These are phyloP conservation scores for Boletus huronensis DNA, from an alignment of 768 basidiomycete genomes.

Conservation along the genomic window DNA sequence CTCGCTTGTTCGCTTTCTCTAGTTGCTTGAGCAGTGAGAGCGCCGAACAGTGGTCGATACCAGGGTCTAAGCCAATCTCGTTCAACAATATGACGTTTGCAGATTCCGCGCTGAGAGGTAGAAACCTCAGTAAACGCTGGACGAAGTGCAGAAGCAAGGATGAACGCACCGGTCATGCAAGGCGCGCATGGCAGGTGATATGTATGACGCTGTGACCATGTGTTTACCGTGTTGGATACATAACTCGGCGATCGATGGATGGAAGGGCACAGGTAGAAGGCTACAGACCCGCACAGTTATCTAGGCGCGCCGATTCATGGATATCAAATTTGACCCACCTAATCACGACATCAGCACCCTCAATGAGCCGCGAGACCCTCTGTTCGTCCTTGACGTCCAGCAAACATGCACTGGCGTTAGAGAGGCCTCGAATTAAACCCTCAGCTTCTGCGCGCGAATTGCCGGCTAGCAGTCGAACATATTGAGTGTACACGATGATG, in stretches of 20 bases:
- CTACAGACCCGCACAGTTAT: constrained; percentile 36
- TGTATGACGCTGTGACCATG: constrained; percentile 89
- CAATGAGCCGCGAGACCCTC: constrained; percentile 50
- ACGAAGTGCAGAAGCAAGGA: not conserved
- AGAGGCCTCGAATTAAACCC: constrained; percentile 38
- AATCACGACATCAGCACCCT: constrained; percentile 72
- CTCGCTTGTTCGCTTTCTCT: constrained; percentile 46
- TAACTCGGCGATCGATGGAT: constrained; percentile 63
- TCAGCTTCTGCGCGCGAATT: constrained; percentile 63
- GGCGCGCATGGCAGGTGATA: constrained; percentile 69
- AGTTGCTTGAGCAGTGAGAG: constrained; percentile 61
- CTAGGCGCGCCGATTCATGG: not conserved
- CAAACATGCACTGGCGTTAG: constrained; percentile 51
- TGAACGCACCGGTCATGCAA: constrained; percentile 57
- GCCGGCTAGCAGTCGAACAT: constrained; percentile 50
- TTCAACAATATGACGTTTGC: constrained; percentile 75
- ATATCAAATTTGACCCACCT: constrained; percentile 50
- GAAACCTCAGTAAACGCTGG: not conserved
- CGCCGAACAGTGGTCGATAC: constrained; percentile 87
- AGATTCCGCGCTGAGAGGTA: constrained; percentile 48
- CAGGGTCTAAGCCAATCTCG: constrained; percentile 89
- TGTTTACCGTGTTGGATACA: constrained; percentile 72
- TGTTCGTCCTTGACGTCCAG: constrained; percentile 55
- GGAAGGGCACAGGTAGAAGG: constrained; percentile 74
- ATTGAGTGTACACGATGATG: constrained; percentile 6